Conservation (phyloP, 2,329 filamentous ascomycete genomes). For the Penicillium sp. region DNA sequence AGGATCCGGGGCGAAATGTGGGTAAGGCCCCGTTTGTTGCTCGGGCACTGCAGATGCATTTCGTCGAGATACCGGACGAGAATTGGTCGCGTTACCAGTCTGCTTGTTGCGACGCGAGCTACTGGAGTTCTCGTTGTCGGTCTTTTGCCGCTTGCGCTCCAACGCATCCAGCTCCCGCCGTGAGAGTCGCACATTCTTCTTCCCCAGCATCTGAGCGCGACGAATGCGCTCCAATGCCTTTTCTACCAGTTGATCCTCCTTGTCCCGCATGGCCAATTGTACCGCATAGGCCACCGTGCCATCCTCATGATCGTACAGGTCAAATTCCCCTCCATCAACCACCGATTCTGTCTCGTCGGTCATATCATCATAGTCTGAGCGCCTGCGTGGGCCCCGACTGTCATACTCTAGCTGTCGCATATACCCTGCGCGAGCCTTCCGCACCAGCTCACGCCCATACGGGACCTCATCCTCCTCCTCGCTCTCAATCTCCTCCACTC, state of each 20-base stretch:
- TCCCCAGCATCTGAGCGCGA: constrained; percentile 76
- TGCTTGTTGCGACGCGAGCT: constrained; percentile 29
- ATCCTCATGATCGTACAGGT: constrained; percentile 60
- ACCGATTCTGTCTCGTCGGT: constrained; percentile 53
- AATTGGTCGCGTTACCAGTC: constrained; percentile 30
- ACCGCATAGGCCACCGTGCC: constrained; percentile 53
- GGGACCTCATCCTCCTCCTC: constrained; percentile 53
- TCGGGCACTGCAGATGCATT: constrained; percentile 23
- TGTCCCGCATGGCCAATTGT: constrained; percentile 64
- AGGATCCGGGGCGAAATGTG: constrained; percentile 46
- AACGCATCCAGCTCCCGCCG: constrained; percentile 81
- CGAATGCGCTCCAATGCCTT: constrained; percentile 80
- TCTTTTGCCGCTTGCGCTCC: constrained; percentile 69
- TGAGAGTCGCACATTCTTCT: constrained; percentile 78
- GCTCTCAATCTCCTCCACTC: constrained; percentile 49
- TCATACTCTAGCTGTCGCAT: constrained; percentile 44
- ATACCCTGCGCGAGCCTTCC: constrained; percentile 31
- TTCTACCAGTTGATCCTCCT: constrained; percentile 77
- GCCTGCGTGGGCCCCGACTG: constrained; percentile 45
- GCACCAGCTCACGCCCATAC: constrained; percentile 40
- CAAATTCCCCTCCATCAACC: constrained; percentile 56
- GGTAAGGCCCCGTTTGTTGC: constrained; percentile 40
- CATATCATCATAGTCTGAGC: constrained; percentile 53
- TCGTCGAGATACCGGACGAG: constrained; percentile 31
- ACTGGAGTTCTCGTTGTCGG: constrained; percentile 39